Conservation (phyloP, 768 basidiomycete genomes). For the Glaciozyma martinii region DNA sequence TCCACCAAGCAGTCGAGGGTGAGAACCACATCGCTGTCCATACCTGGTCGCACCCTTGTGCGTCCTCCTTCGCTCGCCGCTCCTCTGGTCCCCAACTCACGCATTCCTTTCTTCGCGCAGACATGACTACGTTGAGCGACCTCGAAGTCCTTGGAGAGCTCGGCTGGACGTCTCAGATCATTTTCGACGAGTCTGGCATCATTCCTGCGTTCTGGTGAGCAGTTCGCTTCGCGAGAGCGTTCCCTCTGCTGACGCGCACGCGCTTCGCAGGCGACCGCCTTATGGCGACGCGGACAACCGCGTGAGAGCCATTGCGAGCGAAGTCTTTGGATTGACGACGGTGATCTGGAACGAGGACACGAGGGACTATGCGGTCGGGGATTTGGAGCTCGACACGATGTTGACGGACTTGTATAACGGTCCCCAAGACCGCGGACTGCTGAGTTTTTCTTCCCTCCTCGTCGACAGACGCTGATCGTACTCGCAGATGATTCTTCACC, state of each 20-base stretch:
- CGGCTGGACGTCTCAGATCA: constrained; percentile 71
- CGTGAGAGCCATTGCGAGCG: constrained; percentile 70
- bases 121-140: constrained; percentile 67
- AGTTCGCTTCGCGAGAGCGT: too few relatives aligned
- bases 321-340: constrained; percentile 66
- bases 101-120: too few relatives aligned
- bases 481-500: constrained; percentile 69
- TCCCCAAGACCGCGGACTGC: background rate
- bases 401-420: background rate
- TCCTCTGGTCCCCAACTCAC: background rate
- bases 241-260: too few relatives aligned
- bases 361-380: constrained; percentile 2
- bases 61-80: constrained; percentile 35
- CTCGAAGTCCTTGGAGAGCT: constrained; percentile 61
- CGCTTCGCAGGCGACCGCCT: constrained; percentile 54
- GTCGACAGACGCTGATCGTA: background rate
- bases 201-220: constrained; percentile 59
- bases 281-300: constrained; percentile 65
- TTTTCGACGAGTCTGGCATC: constrained; percentile 67
- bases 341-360: constrained; percentile 79
- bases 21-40: constrained; percentile 37
- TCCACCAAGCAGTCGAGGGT: constrained; percentile 50
- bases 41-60: constrained; percentile 39
- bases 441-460: background rate
- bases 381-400: background rate